Conservation (phyloP, 306 rosid species). For the Medicago ruthenica region DNA sequence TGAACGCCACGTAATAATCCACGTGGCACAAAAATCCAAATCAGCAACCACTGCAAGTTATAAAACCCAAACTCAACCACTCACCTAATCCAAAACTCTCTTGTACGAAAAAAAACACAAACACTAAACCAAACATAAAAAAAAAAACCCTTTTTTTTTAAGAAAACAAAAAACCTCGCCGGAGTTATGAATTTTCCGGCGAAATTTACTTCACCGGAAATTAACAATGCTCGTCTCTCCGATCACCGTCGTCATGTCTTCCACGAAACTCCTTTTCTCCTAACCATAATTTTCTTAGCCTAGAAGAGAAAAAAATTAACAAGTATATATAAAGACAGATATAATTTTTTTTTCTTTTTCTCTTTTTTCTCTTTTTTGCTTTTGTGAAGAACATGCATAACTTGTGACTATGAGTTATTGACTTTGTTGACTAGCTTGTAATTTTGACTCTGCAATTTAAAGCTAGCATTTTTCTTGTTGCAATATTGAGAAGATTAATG, state of each 20-base stretch:
- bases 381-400: slow-evolving; percentile 20
- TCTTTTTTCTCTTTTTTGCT: background rate
- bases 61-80: slow-evolving; percentile 46
- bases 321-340: background rate
- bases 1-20: slow-evolving; percentile 28
- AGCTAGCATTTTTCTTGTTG: slow-evolving; percentile 28
- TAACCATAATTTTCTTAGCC: slow-evolving; percentile 43
- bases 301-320: slow-evolving; percentile 30
- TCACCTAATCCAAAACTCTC: slow-evolving; percentile 44
- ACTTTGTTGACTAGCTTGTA: slow-evolving; percentile 34
- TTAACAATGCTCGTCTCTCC: slow-evolving; percentile 61
- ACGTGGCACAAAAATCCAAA: slow-evolving; percentile 53
- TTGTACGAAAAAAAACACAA: slow-evolving; percentile 7
- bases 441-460: background rate
- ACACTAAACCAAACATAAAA: background rate
- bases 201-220: slow-evolving; percentile 14
- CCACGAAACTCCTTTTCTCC: slow-evolving; percentile 57
- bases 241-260: slow-evolving; percentile 85
- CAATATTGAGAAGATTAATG: slow-evolving; percentile 36
- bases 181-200: slow-evolving; percentile 78
- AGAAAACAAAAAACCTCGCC: slow-evolving; percentile 36
- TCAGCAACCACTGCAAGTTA: slow-evolving; percentile 53
- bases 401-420: slow-evolving; percentile 39
- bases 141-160: background rate
- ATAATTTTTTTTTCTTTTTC: background rate